phyloP scores from a whole-genome alignment of 2,329 filamentous ascomycete species.

The Cytospora chrysosperma region DNA sequence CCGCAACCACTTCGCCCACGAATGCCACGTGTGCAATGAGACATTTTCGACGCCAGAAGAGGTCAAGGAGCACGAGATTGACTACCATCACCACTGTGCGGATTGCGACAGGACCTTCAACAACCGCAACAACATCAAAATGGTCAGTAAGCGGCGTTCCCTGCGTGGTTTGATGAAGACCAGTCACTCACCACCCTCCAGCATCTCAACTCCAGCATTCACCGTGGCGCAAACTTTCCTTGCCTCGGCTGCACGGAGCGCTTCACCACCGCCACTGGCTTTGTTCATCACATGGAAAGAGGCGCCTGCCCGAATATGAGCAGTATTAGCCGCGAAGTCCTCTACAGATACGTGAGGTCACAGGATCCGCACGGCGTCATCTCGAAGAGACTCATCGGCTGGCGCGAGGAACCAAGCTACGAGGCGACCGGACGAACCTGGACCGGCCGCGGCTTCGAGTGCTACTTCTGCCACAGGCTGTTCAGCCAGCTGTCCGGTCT shows the following conservation, averaged over 20 bases:
- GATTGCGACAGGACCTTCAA: conserved; percentile 12
- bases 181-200: conserved; percentile 32
- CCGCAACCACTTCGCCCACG: conserved; percentile 13
- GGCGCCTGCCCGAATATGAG: conserved; percentile 49
- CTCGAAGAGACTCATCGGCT: conserved; percentile 51
- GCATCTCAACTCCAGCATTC: conserved; percentile 55
- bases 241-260: conserved; percentile 56
- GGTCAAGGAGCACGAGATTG: conserved; percentile 9
- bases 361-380: conserved; percentile 49
- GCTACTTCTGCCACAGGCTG: conserved; percentile 50
- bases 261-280: conserved; percentile 51
- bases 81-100: conserved; percentile 14
- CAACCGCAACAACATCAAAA: conserved; percentile 30
- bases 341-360: conserved; percentile 45
- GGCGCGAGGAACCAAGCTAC: conserved; percentile 37
- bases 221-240: conserved; percentile 42
- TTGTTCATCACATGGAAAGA: conserved; percentile 56
- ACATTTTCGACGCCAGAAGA: not conserved
- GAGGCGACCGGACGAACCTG: conserved; percentile 41
- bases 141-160: conserved; percentile 29
- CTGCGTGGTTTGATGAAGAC: not conserved
- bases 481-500: conserved; percentile 41
- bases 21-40: conserved; percentile 1
- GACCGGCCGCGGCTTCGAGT: conserved; percentile 48
- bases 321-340: conserved; percentile 45